A percentile compares a stretch with the other conserved stretches of the same genome.
phyloP scores from a whole-genome alignment of 1,284 basidiomycete genomes.

The Thecaphora thlaspeos region DNA sequence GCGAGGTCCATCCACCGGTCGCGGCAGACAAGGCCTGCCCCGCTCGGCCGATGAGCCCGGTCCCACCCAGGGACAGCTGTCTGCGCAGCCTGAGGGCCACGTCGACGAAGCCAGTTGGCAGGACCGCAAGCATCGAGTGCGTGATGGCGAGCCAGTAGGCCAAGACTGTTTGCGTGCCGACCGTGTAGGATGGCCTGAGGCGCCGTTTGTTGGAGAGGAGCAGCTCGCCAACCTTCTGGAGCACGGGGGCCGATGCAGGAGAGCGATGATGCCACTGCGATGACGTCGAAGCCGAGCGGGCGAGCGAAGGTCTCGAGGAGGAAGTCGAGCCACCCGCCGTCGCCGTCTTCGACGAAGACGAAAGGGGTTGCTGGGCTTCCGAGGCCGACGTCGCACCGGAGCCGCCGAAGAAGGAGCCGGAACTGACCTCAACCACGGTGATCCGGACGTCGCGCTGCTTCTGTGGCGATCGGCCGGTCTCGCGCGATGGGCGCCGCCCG shows the following conservation, averaged over 20 bases:
- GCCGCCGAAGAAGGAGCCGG: slow-evolving; percentile 26
- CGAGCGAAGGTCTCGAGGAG: slow-evolving; percentile 18
- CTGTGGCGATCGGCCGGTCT: slow-evolving; percentile 6
- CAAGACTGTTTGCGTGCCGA: slow-evolving; percentile 20
- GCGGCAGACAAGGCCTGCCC: slow-evolving; percentile 31
- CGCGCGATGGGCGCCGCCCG: background rate
- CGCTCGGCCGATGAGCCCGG: slow-evolving; percentile 25
- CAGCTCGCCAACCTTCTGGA: slow-evolving; percentile 33
- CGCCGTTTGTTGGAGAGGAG: slow-evolving; percentile 32
- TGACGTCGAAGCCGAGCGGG: slow-evolving; percentile 21
- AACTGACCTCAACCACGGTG: slow-evolving; percentile 33
- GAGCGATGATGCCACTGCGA: slow-evolving; percentile 35
- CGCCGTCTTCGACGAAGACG: slow-evolving; percentile 3
- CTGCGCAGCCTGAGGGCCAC: slow-evolving; percentile 20
- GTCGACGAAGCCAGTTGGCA: slow-evolving; percentile 31
- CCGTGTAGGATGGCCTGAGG: slow-evolving; percentile 29
- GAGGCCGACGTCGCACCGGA: background rate
- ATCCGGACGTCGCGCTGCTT: slow-evolving; percentile 36
- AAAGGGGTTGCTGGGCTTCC: background rate
- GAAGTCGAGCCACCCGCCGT: slow-evolving; percentile 2
- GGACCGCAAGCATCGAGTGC: slow-evolving; percentile 24
- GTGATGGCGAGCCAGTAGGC: slow-evolving; percentile 30
- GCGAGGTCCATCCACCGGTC: slow-evolving; percentile 20
- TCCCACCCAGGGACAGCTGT: slow-evolving; percentile 26
- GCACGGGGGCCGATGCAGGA: slow-evolving; percentile 27